phyloP scores from a whole-genome alignment of 169 alveolate species.

The Toxoplasma gondii region DNA sequence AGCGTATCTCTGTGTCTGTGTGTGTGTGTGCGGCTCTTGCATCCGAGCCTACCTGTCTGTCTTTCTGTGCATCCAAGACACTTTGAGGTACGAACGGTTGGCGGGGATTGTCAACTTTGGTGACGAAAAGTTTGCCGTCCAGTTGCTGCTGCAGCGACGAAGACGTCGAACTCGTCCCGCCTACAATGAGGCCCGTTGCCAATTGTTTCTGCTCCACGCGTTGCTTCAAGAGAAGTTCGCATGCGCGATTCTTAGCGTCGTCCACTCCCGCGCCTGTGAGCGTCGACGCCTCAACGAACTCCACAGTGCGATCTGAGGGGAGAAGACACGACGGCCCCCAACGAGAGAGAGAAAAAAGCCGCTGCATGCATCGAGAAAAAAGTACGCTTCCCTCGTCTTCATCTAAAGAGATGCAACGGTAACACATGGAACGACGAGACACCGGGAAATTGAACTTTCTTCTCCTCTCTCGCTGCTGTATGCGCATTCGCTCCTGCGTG shows the following conservation, averaged over 20 bases:
- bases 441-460: background rate
- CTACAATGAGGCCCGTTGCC: slow-evolving; percentile 21
- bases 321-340: slow-evolving; percentile 31
- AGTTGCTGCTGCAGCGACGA: slow-evolving; percentile 67
- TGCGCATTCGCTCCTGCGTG: no score
- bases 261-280: slow-evolving; percentile 88
- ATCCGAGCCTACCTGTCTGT: background rate
- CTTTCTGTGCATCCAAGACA: slow-evolving; percentile 68
- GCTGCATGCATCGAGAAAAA: background rate
- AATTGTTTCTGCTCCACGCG: slow-evolving; percentile 74
- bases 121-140: slow-evolving; percentile 50
- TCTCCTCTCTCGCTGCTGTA: background rate
- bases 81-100: slow-evolving; percentile 86
- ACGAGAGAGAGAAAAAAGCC: slow-evolving; percentile 25
- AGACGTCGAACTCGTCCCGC: slow-evolving; percentile 9
- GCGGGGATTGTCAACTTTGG: slow-evolving; percentile 74
- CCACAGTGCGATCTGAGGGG: slow-evolving; percentile 65
- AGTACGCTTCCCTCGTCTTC: background rate
- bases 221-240: slow-evolving; percentile 82
- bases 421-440: no score
- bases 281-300: slow-evolving; percentile 76
- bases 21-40: background rate
- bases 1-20: background rate
- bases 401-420: slow-evolving; percentile 14
- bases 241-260: slow-evolving; percentile 88